A percentile compares a stretch with the other conserved stretches of the same genome.
Conservation (phyloP, 2,329 filamentous ascomycete species). For the Pezicula neosporulosa region DNA sequence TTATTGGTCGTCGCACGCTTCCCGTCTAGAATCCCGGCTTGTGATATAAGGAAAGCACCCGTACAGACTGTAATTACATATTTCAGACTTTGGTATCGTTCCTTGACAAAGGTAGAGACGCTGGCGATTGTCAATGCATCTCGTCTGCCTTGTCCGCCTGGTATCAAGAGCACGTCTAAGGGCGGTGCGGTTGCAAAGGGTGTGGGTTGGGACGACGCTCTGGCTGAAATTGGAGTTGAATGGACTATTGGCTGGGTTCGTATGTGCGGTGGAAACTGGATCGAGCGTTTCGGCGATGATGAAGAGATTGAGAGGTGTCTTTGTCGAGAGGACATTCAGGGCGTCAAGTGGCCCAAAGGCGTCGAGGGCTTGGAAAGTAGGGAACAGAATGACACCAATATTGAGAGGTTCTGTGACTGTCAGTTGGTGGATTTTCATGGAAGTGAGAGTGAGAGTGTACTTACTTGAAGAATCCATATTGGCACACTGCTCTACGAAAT, state of each 20-base stretch:
- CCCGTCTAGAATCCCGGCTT: conserved; percentile 56
- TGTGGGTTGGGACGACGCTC: conserved; percentile 18
- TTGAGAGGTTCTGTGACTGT: background rate
- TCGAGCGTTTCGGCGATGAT: conserved; percentile 15
- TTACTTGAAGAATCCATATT: background rate
- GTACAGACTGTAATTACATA: conserved; percentile 65
- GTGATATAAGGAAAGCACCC: conserved; percentile 54
- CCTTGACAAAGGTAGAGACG: background rate
- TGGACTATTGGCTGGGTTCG: background rate
- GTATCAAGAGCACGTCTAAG: conserved; percentile 63
- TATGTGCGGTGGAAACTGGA: conserved; percentile 13
- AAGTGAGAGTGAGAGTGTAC: background rate
- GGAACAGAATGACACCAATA: conserved; percentile 22
- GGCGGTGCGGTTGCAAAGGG: conserved; percentile 15
- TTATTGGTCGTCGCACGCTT: conserved; percentile 65
- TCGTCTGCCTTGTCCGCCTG: conserved; percentile 53
- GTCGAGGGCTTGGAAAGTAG: conserved; percentile 22
- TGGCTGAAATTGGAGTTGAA: conserved; percentile 10
- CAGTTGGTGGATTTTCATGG: background rate
- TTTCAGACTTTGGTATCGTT: conserved; percentile 40
- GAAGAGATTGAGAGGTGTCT: conserved; percentile 12
- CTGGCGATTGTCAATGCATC: conserved; percentile 9
- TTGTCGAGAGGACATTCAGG: conserved; percentile 18
- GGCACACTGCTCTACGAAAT: background rate
- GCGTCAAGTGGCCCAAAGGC: conserved; percentile 24